Conservation (phyloP, 495 filamentous ascomycete genomes). For the Podospora bellae-mahoneyi region DNA sequence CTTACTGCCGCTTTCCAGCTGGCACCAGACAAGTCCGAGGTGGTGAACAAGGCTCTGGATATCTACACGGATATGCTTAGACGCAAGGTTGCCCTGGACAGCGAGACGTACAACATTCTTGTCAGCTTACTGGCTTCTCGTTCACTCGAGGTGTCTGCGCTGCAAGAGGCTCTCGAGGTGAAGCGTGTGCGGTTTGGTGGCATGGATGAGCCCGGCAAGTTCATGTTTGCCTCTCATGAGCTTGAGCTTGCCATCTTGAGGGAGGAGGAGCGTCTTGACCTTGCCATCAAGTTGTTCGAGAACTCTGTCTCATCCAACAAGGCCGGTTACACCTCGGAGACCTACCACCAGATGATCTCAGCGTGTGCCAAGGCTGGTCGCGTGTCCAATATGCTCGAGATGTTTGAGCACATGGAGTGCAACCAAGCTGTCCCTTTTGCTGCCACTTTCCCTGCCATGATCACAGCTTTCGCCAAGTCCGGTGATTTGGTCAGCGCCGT, state of each 20-base stretch:
- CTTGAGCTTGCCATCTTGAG: constrained; percentile 74
- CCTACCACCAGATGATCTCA: constrained; percentile 75
- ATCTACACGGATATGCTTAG: constrained; percentile 95
- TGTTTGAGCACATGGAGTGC: constrained; percentile 87
- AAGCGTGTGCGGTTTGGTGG: constrained; percentile 77
- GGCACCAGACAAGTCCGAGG: constrained; percentile 65
- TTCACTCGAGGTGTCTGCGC: constrained; percentile 65
- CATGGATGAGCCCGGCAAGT: constrained; percentile 80
- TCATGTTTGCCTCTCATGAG: constrained; percentile 85
- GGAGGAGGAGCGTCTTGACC: constrained; percentile 79
- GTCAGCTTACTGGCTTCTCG: constrained; percentile 76
- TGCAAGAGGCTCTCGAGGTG: constrained; percentile 69
- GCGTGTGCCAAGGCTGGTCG: constrained; percentile 77
- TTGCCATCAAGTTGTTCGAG: constrained; percentile 82
- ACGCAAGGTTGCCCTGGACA: constrained; percentile 75
- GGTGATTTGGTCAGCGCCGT: constrained; percentile 85
- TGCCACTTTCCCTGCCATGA: constrained; percentile 85
- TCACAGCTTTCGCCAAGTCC: constrained; percentile 76
- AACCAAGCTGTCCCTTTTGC: constrained; percentile 67
- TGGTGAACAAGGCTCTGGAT: constrained; percentile 85
- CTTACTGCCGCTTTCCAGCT: constrained; percentile 77
- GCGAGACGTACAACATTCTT: constrained; percentile 79
- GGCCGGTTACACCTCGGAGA: constrained; percentile 55
- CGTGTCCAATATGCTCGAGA: constrained; percentile 79
- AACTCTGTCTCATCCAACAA: constrained; percentile 63